Evolutionary conservation across 352 stramenopile species (phyloP), one percentile per base, ranked within the genome.

Genomic region (Phytophthora brassicae): DNA sequence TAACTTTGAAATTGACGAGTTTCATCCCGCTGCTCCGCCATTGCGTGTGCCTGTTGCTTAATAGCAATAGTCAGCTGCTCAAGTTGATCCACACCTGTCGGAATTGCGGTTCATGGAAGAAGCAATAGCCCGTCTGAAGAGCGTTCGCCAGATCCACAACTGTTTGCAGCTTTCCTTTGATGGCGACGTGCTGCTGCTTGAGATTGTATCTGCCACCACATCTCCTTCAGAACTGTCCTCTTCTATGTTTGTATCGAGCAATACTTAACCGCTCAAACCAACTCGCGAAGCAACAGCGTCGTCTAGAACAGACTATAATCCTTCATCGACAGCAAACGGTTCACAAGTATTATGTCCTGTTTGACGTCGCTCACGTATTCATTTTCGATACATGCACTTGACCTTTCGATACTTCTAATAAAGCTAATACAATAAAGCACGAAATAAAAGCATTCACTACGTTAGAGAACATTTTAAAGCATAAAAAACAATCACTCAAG

Each of bases 361-460:
- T 26, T 19, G 17, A 13, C 6, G 24, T 20, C 14, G 7, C 19
- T 48, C 13, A 17, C 43, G 22, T 5, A 6, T 26, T 17, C 28
- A 20, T 19, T 49, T 49, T 28, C 43, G 7, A 17, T 49, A 49
- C 22, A 49, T 4, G 11, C 43, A 20, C 43, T 49, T 49, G 13
- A 49, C n/a, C 22, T 49, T 49, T n/a, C 43, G 14, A 29, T 49
- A 49, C 43, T 49, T 49, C 19, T 42, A 16, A n/a, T 16, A 42
- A 16, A 42, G 13, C 3, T 42, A 19, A 4, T 20, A 7, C 14
- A 19, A 20, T 31, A 31, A 31, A 31, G 8, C 26, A 31, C 4
- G 4, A 31, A 31, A 31, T 8, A 31, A 8, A 9, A 31, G 26
- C 26, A 31, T 31, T n/a, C n/a, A n/a, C n/a, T n/a, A n/a, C n/a